A percentile compares a stretch with the other conserved stretches of the same genome.
Conservation (phyloP, 306 rosid genomes). For the Trichosanthes cucumerina region DNA sequence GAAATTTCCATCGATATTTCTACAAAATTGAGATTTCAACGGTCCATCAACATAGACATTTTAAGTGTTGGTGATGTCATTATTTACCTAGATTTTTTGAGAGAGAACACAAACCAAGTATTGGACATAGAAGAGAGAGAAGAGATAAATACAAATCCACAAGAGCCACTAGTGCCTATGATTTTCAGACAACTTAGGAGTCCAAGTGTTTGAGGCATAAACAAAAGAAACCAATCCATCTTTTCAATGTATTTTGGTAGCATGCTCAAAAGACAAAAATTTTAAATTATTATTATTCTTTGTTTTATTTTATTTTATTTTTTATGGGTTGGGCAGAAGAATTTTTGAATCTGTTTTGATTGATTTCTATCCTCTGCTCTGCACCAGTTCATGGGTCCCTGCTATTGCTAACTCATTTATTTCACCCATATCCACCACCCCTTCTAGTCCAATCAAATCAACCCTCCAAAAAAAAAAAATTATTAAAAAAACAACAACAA, state of each 20-base stretch:
- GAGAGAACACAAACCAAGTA: background rate
- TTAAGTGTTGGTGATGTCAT: too few relatives aligned
- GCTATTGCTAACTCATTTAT: background rate
- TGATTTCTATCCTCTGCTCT: slow-evolving; percentile 8
- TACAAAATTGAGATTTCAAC: too few relatives aligned
- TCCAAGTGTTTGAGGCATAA: slow-evolving; percentile 8
- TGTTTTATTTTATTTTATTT: background rate
- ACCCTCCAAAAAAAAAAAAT: background rate
- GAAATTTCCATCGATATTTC: too few relatives aligned
- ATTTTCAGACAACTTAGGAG: slow-evolving; percentile 20
- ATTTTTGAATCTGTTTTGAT: background rate
- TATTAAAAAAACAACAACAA: too few relatives aligned
- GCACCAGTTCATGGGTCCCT: slow-evolving; percentile 1
- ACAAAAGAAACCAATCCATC: slow-evolving; percentile 6
- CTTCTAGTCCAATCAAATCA: slow-evolving; percentile 27
- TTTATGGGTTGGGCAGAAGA: background rate
- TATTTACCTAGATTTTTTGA: too few relatives aligned
- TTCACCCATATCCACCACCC: slow-evolving; percentile 25
- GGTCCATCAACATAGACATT: too few relatives aligned
- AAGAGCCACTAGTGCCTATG: slow-evolving; percentile 10
- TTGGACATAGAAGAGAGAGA: background rate
- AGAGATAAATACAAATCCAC: background rate
- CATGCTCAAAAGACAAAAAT: slow-evolving; percentile 9
- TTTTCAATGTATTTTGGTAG: slow-evolving; percentile 17
- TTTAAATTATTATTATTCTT: background rate